These are phyloP conservation scores for Aspergillus ustus DNA, from an alignment of 2,329 filamentous ascomycete species.

Conservation along the genomic window DNA sequence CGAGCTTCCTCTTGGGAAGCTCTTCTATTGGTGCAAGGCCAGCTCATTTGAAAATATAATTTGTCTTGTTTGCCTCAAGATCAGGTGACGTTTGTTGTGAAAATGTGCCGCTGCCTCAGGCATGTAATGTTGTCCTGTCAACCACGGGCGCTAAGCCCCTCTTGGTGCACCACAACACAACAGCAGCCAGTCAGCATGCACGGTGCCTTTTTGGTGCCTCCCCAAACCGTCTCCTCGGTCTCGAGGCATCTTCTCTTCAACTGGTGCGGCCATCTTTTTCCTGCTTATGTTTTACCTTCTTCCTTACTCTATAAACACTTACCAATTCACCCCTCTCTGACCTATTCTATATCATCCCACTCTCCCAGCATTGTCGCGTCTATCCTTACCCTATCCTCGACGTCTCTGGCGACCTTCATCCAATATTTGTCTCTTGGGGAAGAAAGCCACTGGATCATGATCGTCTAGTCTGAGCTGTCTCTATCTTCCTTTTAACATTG, in stretches of 20 bases:
- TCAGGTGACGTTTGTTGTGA: slow-evolving; percentile 9
- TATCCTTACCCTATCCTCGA: slow-evolving; percentile 32
- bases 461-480: slow-evolving; percentile 28
- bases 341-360: slow-evolving; percentile 22
- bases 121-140: slow-evolving; percentile 44
- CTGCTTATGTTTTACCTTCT: slow-evolving; percentile 23
- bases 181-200: slow-evolving; percentile 40
- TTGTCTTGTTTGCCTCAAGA: not conserved
- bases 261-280: slow-evolving; percentile 25
- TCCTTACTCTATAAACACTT: slow-evolving; percentile 18
- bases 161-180: slow-evolving; percentile 44
- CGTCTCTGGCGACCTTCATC: slow-evolving; percentile 17
- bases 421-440: slow-evolving; percentile 16
- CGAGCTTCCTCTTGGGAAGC: not conserved
- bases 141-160: slow-evolving; percentile 40
- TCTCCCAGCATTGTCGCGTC: slow-evolving; percentile 13
- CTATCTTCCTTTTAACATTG: slow-evolving; percentile 13
- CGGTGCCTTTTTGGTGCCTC: slow-evolving; percentile 32
- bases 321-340: slow-evolving; percentile 6
- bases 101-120: slow-evolving; percentile 27
- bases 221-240: slow-evolving; percentile 38
- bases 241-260: slow-evolving; percentile 25
- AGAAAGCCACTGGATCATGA: slow-evolving; percentile 33
- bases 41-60: not conserved
- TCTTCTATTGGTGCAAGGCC: not conserved